Base-by-base conservation (phyloP, 2,329 filamentous ascomycete species). In the Bisporella sp. region DNA sequence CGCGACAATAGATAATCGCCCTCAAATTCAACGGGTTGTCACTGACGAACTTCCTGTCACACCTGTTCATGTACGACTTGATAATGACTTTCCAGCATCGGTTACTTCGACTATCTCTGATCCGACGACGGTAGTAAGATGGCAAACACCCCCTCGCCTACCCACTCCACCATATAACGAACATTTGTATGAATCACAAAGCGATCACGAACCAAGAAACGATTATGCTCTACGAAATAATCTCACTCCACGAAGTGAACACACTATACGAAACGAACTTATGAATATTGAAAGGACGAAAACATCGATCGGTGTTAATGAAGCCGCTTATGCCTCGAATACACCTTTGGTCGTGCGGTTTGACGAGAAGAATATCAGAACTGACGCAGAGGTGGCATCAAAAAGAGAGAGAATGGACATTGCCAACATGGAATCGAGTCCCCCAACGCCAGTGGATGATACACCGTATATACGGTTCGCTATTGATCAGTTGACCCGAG, bases 401-500 rank as follows among this genome's bases (percentile, higher is more conserved):
- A 48, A 48, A 45, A 52, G 51, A 29, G 54, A 53, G 39, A 58
- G 45, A 28, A 59, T 59, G 56, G 52, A 56, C 5, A 46, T 54
- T 31, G 43, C 41, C 29, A 50, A 53, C 5, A 30, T 53, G 31
- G 57, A 60, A 9, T 59, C 59, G 12, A 71, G 71, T 47, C 70
- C 74, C 9, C 72, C 76, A 3, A 92, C 88, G 0, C 90, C 90
- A 0, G 73, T 89, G 39, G 90, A 96, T 62, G 87, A 95, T 62
- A 86, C 83, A 6, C 90, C 89, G 0, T 95, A 91, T 67, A 88
- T 96, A 56, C 86, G 86, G 56, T 95, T 93, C 66, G 91, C 92
- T 40, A 81, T 97, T 55, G 87, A 95, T 56, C 89, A 92, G 55
- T 73, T 97, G 59, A 95, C 89, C 5, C 76, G 85, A 45, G 81